Evolutionary conservation across 129 eudicot species (phyloP), one percentile per base, ranked within the genome.

Genomic region (Heracleum sosnowskyi): DNA sequence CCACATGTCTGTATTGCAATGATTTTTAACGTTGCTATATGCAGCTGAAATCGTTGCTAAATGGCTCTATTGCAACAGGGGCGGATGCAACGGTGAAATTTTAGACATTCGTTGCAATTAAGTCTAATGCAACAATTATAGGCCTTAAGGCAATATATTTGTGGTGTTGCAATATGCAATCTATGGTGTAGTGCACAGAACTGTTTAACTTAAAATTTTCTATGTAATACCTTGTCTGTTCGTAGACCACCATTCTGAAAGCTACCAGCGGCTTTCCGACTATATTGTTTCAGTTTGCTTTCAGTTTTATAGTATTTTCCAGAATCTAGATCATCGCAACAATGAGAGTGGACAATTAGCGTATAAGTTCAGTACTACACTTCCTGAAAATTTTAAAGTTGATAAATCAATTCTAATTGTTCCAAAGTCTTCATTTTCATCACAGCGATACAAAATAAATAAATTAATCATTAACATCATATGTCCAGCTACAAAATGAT

Each of bases 221-320:
- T n/a, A n/a, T n/a, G 1, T 15, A n/a, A 16, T 71, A 86, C 92
- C 80, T 68, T 75, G 42, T 88, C 92, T 0, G 86, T 69, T 34
- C 77, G 71, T 17, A 84, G 40, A 40, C 34, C 22, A 4, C 92
- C 90, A 51, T 77, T 70, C 71, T 68, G 81, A 39, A 80, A 88
- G 6, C 78, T 15, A 51, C 88, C 91, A 0, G 88, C 77, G 11
- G 39, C 24, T 44, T 75, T 4, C 7, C 81, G 80, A 28, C 80
- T 78, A 49, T 63, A 46, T 10, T 69, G 33, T 81, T 83, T 89
- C 66, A 91, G 29, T 73, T 86, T 63, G 36, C 83, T 70, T 82
- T 86, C 60, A 91, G 44, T 46, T 79, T 80, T 39, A 76, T 86
- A 0, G 97, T 91, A 51, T 89, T 89, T 33, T 49, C 35, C 17